Percentiles rank a stretch among this genome's conserved stretches.
phyloP scores from a whole-genome alignment of 805 yeast genomes.

The Candida vaughaniae region DNA sequence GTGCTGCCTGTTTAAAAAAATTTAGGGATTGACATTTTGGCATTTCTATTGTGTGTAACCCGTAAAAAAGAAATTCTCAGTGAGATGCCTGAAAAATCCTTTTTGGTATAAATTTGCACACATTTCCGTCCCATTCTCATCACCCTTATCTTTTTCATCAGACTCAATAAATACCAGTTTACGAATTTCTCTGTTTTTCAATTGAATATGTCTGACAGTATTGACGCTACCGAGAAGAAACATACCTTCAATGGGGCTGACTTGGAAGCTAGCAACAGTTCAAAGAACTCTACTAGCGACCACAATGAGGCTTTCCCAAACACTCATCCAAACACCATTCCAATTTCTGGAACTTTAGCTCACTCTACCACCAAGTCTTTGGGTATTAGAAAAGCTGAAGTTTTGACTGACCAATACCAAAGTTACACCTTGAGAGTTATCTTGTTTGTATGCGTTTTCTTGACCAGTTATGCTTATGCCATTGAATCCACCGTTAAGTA shows the following conservation, averaged over 20 bases:
- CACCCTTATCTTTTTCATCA: slow-evolving; percentile 3
- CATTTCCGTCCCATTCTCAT: background rate
- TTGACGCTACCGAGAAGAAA: background rate
- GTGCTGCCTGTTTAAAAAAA: no score
- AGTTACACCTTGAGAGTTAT: slow-evolving; percentile 32
- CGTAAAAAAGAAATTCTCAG: background rate
- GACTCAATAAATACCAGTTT: no score
- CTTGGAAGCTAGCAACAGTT: slow-evolving; percentile 1
- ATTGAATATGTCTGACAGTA: background rate
- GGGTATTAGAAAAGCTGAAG: slow-evolving; percentile 59
- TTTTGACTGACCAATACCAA: slow-evolving; percentile 48
- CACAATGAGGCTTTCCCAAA: background rate
- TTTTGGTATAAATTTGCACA: background rate
- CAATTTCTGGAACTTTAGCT: slow-evolving; percentile 11
- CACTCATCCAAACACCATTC: slow-evolving; percentile 3
- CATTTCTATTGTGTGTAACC: no score
- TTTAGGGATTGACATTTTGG: no score
- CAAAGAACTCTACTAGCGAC: background rate
- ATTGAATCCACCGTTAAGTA: slow-evolving; percentile 13
- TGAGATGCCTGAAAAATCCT: background rate
- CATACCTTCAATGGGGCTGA: slow-evolving; percentile 4
- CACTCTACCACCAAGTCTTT: slow-evolving; percentile 27
- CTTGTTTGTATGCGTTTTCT: slow-evolving; percentile 49
- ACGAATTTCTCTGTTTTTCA: no score
- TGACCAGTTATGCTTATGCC: slow-evolving; percentile 56